Evolutionary conservation across 331 rosid genomes (phyloP), one percentile per base, ranked within the genome.

Genomic region (Malus hybrid): DNA sequence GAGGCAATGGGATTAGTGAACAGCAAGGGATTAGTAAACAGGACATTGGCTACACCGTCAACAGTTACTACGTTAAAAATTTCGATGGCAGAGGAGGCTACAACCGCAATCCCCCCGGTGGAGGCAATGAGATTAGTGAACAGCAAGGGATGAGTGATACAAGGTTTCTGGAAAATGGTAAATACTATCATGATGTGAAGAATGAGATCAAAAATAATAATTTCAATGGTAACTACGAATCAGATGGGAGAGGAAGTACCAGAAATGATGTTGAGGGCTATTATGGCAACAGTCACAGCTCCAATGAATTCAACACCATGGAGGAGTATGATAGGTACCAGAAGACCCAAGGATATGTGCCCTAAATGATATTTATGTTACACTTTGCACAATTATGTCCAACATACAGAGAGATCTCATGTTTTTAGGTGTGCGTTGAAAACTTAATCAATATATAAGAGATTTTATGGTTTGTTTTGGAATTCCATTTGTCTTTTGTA

Each of bases 71-170:
- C 1, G 48, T 42, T 5, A 22, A n/a, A 20, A 20, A 22, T 29
- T n/a, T 6, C 22, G 67, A 46, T 36, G 29, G 19, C 16, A 70
- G 48, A 10, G 48, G 48, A 42, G 48, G 14, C 14, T 42, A 42
- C 48, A 42, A 42, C 48, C 4, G 48, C 14, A 42, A 42, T 0
- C 48, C 48, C 16, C 52, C 2, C 2, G 62, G 76, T 32, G 65
- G 56, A 18, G 67, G 76, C 67, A 63, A 73, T 64, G 65, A 57
- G 24, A 50, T 77, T 78, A 67, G 44, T 64, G 76, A 86, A 62
- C 84, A 75, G 42, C 86, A 87, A 76, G 98, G 95, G 77, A 86
- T 87, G 98, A 93, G 97, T 80, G 95, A 90, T 77, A 90, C 95
- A 14, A 85, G 95, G 88, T 86, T 79, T 68, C 4, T 78, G 86